These are phyloP conservation scores for Erigeron philadelphicus DNA, from an alignment of 140 eudicot genomes.

Conservation along the genomic window DNA sequence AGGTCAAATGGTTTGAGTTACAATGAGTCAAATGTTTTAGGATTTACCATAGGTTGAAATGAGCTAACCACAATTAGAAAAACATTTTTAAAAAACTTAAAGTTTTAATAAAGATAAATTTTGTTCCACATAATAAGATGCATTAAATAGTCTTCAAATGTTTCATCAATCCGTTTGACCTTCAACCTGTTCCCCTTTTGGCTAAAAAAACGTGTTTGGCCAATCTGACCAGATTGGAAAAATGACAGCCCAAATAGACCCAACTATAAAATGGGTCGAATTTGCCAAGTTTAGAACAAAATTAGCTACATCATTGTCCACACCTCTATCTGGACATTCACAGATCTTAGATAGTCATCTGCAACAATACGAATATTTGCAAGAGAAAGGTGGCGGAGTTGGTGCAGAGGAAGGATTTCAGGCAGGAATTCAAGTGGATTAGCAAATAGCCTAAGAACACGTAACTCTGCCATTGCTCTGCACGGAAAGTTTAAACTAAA, in stretches of 20 bases:
- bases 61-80: not conserved
- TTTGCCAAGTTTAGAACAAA: not conserved
- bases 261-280: not conserved
- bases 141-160: not conserved
- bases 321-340: constrained; percentile 94
- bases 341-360: constrained; percentile 79
- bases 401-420: constrained; percentile 75
- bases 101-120: too few relatives aligned
- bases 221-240: not conserved
- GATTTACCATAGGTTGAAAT: not conserved
- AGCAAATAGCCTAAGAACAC: constrained; percentile 80
- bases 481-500: constrained; percentile 21
- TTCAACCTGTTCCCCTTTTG: not conserved
- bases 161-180: not conserved
- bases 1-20: not conserved
- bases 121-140: too few relatives aligned
- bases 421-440: constrained; percentile 96
- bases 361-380: constrained; percentile 88
- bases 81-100: too few relatives aligned
- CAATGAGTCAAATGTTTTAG: not conserved
- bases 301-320: not conserved
- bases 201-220: not conserved
- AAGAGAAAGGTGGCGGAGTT: constrained; percentile 88
- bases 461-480: constrained; percentile 90
- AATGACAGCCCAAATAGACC: not conserved